Percentiles rank a stretch among this genome's conserved stretches.
phyloP scores from a whole-genome alignment of 441 rosid genomes.

The Biscutella laevigata region DNA sequence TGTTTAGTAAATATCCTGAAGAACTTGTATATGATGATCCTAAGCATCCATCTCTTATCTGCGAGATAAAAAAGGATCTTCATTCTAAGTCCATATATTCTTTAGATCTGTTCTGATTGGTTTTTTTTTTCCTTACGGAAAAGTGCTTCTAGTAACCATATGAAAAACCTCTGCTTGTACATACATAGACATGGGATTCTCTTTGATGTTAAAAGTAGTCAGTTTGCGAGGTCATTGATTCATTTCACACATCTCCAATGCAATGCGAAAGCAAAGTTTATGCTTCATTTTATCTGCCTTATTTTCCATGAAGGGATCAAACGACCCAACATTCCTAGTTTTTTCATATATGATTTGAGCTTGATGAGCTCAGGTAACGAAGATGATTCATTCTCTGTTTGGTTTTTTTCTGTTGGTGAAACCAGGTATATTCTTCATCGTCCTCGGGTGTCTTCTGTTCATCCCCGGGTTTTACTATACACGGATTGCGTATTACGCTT shows the following conservation, averaged over 20 bases:
- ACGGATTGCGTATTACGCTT: constrained; percentile 85
- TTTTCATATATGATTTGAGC: neutral
- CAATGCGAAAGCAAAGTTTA: neutral
- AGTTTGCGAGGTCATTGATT: neutral
- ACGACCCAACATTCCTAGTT: neutral
- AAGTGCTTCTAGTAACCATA: neutral
- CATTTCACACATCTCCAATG: neutral
- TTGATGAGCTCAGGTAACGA: neutral
- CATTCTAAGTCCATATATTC: neutral
- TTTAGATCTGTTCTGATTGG: neutral
- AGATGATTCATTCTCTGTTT: neutral
- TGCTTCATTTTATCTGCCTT: neutral
- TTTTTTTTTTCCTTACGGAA: neutral
- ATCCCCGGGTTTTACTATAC: constrained; percentile 93
- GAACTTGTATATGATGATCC: constrained; percentile 1
- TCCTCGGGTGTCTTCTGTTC: constrained; percentile 71
- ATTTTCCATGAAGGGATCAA: neutral
- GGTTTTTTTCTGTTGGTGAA: neutral
- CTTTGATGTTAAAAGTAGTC: neutral
- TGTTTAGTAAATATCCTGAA: neutral
- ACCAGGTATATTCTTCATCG: constrained; percentile 77
- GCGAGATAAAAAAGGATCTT: neutral
- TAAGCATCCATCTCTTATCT: neutral
- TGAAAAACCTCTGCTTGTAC: neutral
- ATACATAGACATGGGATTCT: neutral